Evolutionary conservation across 2,329 filamentous ascomycete genomes (phyloP).

Genomic region (Neocucurbitaria cava): DNA sequence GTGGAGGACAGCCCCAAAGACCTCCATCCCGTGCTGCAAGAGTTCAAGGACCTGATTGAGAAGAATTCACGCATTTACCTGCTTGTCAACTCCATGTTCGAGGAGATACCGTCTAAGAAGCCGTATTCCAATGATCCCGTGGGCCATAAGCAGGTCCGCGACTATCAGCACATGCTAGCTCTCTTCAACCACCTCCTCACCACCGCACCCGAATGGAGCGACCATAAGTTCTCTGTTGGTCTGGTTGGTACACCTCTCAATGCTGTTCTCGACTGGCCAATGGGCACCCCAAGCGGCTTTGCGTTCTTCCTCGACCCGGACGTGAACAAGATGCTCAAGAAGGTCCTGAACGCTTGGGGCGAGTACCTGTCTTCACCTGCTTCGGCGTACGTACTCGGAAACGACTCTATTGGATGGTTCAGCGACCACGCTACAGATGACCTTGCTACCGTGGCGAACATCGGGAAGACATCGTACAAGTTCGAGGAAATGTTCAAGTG

Average conservation of each 20-base stretch:
- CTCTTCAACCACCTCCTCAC: slow-evolving; percentile 66
- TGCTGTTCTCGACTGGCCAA: slow-evolving; percentile 65
- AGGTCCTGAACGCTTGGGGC: slow-evolving; percentile 59
- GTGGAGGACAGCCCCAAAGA: slow-evolving; percentile 60
- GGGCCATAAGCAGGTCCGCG: slow-evolving; percentile 67
- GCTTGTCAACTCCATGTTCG: slow-evolving; percentile 72
- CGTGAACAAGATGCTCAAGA: slow-evolving; percentile 58
- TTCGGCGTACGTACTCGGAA: slow-evolving; percentile 48
- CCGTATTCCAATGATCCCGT: slow-evolving; percentile 69
- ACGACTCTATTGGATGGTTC: slow-evolving; percentile 51
- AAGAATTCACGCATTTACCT: slow-evolving; percentile 68
- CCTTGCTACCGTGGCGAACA: slow-evolving; percentile 24
- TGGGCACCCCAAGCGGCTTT: slow-evolving; percentile 58
- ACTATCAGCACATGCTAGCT: slow-evolving; percentile 71
- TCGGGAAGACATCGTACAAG: slow-evolving; percentile 39
- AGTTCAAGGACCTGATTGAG: slow-evolving; percentile 73
- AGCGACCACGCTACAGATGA: slow-evolving; percentile 48
- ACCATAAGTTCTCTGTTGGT: slow-evolving; percentile 45
- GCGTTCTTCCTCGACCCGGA: slow-evolving; percentile 53
- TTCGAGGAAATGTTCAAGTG: slow-evolving; percentile 70
- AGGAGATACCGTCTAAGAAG: slow-evolving; percentile 67
- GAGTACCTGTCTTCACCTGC: slow-evolving; percentile 43
- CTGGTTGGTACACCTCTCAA: slow-evolving; percentile 65
- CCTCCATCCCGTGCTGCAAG: slow-evolving; percentile 66
- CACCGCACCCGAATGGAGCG: slow-evolving; percentile 52